Percentiles rank a stretch among this genome's conserved stretches.
These are phyloP conservation scores for Alternaria sp. DNA, from an alignment of 2,329 filamentous ascomycete genomes.

Conservation along the genomic window DNA sequence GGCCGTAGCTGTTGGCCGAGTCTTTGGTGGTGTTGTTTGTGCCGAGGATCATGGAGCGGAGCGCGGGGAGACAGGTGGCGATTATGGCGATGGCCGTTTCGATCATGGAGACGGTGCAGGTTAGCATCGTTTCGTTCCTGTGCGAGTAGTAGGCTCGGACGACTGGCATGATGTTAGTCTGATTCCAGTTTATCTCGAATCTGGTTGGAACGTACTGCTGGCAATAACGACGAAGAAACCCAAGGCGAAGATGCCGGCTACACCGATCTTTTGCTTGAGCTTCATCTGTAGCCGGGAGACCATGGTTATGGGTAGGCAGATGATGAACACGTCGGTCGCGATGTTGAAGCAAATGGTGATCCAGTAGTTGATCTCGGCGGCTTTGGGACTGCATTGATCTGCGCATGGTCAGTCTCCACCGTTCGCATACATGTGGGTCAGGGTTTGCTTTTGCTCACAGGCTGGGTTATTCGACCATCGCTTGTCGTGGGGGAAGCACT, in stretches of 20 bases:
- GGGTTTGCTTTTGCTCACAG: slow-evolving; percentile 17
- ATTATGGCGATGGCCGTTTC: slow-evolving; percentile 49
- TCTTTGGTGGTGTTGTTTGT: slow-evolving; percentile 21
- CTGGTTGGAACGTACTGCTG: slow-evolving; percentile 21
- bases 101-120: slow-evolving; percentile 33
- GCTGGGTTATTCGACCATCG: slow-evolving; percentile 30
- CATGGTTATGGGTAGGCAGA: slow-evolving; percentile 30
- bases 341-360: slow-evolving; percentile 34
- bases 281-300: slow-evolving; percentile 31
- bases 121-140: slow-evolving; percentile 29
- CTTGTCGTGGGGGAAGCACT: slow-evolving; percentile 47
- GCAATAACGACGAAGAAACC: slow-evolving; percentile 32
- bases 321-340: slow-evolving; percentile 28
- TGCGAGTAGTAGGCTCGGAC: slow-evolving; percentile 31
- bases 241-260: slow-evolving; percentile 30
- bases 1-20: slow-evolving; percentile 27
- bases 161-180: slow-evolving; percentile 18
- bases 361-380: slow-evolving; percentile 29
- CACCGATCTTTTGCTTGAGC: slow-evolving; percentile 29
- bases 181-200: background rate
- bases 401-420: slow-evolving; percentile 9
- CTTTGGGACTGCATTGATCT: slow-evolving; percentile 30
- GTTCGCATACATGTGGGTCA: background rate
- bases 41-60: slow-evolving; percentile 29
- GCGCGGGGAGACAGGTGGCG: slow-evolving; percentile 47